phyloP scores from a whole-genome alignment of 352 stramenopile genomes.

The Globisporangium okanoganense region DNA sequence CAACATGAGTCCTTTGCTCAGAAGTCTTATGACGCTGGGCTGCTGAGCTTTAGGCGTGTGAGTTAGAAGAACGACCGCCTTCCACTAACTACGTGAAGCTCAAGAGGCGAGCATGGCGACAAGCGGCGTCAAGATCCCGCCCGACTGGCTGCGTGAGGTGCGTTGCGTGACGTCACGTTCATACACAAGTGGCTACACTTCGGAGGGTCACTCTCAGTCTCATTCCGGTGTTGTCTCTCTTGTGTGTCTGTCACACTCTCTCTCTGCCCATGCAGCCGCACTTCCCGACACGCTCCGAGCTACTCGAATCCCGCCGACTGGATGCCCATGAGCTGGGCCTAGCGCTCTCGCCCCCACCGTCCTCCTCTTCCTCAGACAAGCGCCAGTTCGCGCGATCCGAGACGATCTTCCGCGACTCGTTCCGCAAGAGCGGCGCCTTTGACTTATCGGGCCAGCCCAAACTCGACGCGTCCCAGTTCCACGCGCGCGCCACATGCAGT shows the following conservation, averaged over 20 bases:
- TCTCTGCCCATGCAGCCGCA: conserved; percentile 24
- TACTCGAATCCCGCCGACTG: conserved; percentile 38
- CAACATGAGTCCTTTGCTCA: too few relatives aligned
- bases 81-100: not conserved
- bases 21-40: not conserved
- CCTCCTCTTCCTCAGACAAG: conserved; percentile 10
- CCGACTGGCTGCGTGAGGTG: conserved; percentile 49
- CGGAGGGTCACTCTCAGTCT: not conserved
- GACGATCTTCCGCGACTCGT: conserved; percentile 45
- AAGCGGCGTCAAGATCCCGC: conserved; percentile 38
- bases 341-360: conserved; percentile 5
- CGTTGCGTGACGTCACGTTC: conserved; percentile 2
- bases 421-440: conserved; percentile 46
- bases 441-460: conserved; percentile 21
- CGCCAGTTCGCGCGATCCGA: conserved; percentile 39
- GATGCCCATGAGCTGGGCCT: conserved; percentile 40
- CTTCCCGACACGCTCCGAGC: conserved; percentile 37
- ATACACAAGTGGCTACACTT: not conserved
- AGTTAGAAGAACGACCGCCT: not conserved
- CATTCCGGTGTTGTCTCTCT: conserved; percentile 7
- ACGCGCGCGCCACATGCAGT: conserved; percentile 31
- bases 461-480: conserved; percentile 26
- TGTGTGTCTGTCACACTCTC: conserved; percentile 1
- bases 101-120: not conserved
- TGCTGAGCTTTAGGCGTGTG: not conserved